Percentiles rank a stretch among this genome's conserved stretches.
These are phyloP conservation scores for Calonectria pauciramosa DNA, from an alignment of 2,329 filamentous ascomycete species.

Conservation along the genomic window DNA sequence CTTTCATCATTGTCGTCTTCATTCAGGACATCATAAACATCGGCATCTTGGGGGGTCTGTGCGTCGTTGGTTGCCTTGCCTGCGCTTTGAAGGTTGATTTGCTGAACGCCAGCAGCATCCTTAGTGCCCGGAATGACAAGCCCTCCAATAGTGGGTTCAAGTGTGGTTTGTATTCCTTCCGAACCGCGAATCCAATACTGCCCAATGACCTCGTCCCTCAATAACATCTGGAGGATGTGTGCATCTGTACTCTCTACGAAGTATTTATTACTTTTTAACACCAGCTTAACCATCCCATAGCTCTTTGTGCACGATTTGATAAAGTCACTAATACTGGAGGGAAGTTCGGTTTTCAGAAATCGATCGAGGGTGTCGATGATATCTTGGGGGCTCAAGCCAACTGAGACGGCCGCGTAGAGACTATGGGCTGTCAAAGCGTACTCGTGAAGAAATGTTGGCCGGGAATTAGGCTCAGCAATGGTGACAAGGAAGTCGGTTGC, in stretches of 20 bases:
- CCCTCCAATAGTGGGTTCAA: slow-evolving; percentile 81
- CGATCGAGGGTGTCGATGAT: slow-evolving; percentile 81
- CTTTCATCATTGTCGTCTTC: slow-evolving; percentile 84
- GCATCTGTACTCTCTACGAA: slow-evolving; percentile 89
- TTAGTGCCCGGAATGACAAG: slow-evolving; percentile 91
- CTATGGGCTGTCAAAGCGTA: slow-evolving; percentile 89
- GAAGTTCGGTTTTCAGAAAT: slow-evolving; percentile 85
- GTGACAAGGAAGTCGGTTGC: slow-evolving; percentile 93
- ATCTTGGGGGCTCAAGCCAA: slow-evolving; percentile 77
- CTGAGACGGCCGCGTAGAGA: slow-evolving; percentile 89
- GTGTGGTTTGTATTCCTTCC: slow-evolving; percentile 76
- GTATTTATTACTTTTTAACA: slow-evolving; percentile 89
- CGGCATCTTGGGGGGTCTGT: background rate
- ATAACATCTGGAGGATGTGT: slow-evolving; percentile 80
- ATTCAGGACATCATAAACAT: slow-evolving; percentile 1
- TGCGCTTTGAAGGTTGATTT: slow-evolving; percentile 60
- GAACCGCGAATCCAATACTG: slow-evolving; percentile 77
- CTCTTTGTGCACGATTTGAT: slow-evolving; percentile 81
- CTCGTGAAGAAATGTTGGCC: slow-evolving; percentile 88
- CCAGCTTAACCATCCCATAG: slow-evolving; percentile 91
- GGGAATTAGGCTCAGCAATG: slow-evolving; percentile 88
- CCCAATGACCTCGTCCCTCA: slow-evolving; percentile 82
- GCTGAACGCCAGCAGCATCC: slow-evolving; percentile 85
- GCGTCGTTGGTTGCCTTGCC: background rate
- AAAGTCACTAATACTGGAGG: slow-evolving; percentile 78